These are phyloP conservation scores for Aspergillus haitiensis DNA, from an alignment of 495 filamentous ascomycete genomes.

Conservation along the genomic window DNA sequence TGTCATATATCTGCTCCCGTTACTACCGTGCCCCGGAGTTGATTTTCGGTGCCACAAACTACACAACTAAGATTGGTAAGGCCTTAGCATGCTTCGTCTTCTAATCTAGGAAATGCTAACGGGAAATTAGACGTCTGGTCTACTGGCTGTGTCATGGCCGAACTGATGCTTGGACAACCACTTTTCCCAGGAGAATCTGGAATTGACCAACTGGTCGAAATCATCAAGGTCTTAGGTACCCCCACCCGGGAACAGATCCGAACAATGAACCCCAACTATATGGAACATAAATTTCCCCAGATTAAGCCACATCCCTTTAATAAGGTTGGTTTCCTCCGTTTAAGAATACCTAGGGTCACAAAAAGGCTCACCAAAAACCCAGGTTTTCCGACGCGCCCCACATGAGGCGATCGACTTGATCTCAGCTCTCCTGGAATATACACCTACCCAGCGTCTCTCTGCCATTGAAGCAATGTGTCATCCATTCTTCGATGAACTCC, in stretches of 20 bases:
- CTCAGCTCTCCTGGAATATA: slow-evolving; percentile 91
- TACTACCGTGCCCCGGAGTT: slow-evolving; percentile 98
- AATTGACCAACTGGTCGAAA: slow-evolving; percentile 98
- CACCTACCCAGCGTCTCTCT: slow-evolving; percentile 89
- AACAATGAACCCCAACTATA: slow-evolving; percentile 99
- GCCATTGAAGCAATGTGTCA: slow-evolving; percentile 97
- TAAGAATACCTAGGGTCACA: neutral
- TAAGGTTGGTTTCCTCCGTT: slow-evolving; percentile 59
- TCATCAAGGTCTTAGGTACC: slow-evolving; percentile 98
- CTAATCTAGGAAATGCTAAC: slow-evolving; percentile 26
- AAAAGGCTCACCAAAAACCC: slow-evolving; percentile 25
- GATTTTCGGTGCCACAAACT: slow-evolving; percentile 99
- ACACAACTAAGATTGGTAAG: slow-evolving; percentile 99
- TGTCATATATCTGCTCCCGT: slow-evolving; percentile 98
- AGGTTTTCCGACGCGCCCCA: slow-evolving; percentile 95
- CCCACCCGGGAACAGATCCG: slow-evolving; percentile 98
- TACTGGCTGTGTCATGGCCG: slow-evolving; percentile 98
- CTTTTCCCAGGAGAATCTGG: slow-evolving; percentile 99
- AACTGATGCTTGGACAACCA: slow-evolving; percentile 97
- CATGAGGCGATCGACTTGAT: slow-evolving; percentile 93
- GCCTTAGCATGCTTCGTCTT: slow-evolving; percentile 15
- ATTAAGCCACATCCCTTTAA: slow-evolving; percentile 99
- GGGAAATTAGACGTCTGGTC: slow-evolving; percentile 91
- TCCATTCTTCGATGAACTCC: slow-evolving; percentile 96
- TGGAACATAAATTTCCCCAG: slow-evolving; percentile 99